Percentiles rank a stretch among this genome's conserved stretches.
Evolutionary conservation across 148 eudicot genomes (phyloP).

Genomic region (Selenicereus undatus): DNA sequence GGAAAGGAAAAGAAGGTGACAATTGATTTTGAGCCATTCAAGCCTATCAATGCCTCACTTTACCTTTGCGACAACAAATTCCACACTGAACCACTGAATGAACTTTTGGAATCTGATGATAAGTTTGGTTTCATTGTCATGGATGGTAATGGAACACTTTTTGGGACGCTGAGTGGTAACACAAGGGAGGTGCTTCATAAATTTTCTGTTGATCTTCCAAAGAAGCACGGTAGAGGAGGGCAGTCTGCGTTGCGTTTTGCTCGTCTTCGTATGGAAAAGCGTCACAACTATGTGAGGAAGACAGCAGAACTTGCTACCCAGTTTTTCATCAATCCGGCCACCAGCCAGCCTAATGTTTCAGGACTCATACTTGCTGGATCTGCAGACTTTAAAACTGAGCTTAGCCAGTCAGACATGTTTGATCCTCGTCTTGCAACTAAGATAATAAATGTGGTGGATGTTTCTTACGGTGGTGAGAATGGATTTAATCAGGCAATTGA

Average conservation of each 20-base stretch:
- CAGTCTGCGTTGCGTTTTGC: slow-evolving; percentile 36
- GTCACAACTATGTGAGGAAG: slow-evolving; percentile 36
- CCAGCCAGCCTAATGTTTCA: slow-evolving; percentile 35
- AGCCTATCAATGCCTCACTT: slow-evolving; percentile 31
- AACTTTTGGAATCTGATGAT: slow-evolving; percentile 33
- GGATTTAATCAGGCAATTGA: slow-evolving; percentile 35
- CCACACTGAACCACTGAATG: slow-evolving; percentile 33
- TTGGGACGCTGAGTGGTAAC: slow-evolving; percentile 33
- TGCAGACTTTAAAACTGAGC: slow-evolving; percentile 35
- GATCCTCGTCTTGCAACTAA: slow-evolving; percentile 33
- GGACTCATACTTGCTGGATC: slow-evolving; percentile 36
- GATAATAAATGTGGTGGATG: slow-evolving; percentile 33
- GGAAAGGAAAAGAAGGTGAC: slow-evolving; percentile 35
- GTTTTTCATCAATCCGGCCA: slow-evolving; percentile 31
- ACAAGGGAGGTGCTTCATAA: slow-evolving; percentile 35
- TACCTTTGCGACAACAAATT: slow-evolving; percentile 35
- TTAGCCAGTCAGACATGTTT: slow-evolving; percentile 36
- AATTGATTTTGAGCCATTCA: slow-evolving; percentile 35
- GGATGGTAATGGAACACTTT: slow-evolving; percentile 35
- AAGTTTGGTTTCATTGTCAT: slow-evolving; percentile 33
- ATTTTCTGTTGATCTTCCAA: slow-evolving; percentile 35
- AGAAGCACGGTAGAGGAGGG: slow-evolving; percentile 39
- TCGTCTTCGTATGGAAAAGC: slow-evolving; percentile 36
- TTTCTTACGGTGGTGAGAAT: slow-evolving; percentile 34
- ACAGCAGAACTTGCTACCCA: slow-evolving; percentile 34